These are phyloP conservation scores for Gaeumannomyces tritici DNA, from an alignment of 2,329 filamentous ascomycete genomes.

Conservation along the genomic window DNA sequence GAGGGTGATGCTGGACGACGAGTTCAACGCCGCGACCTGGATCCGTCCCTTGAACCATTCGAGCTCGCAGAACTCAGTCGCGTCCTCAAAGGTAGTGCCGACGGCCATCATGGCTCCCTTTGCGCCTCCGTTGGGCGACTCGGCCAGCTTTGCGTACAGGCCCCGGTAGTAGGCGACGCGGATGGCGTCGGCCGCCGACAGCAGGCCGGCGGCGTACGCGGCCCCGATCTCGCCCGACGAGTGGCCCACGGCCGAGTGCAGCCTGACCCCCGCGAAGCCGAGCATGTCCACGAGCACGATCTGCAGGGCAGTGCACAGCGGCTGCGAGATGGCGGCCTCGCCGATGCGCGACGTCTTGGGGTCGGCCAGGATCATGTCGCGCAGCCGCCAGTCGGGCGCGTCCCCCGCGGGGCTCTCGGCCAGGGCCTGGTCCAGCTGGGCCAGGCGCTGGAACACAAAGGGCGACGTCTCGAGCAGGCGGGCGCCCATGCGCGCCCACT, in stretches of 20 bases:
- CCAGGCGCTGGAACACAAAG: constrained; percentile 21
- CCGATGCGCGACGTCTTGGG: constrained; percentile 22
- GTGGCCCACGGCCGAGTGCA: constrained; percentile 18
- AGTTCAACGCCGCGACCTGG: neutral
- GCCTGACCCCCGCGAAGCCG: constrained; percentile 7
- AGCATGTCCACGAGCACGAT: constrained; percentile 20
- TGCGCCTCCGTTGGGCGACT: no score
- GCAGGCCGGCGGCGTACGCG: constrained; percentile 16
- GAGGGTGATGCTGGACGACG: constrained; percentile 26
- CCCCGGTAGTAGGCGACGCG: constrained; percentile 13
- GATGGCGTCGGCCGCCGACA: constrained; percentile 12
- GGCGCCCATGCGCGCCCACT: constrained; percentile 22
- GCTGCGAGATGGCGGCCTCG: constrained; percentile 23
- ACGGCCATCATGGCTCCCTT: constrained; percentile 25
- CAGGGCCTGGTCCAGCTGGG: constrained; percentile 14
- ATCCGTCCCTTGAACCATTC: neutral
- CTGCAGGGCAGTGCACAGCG: constrained; percentile 20
- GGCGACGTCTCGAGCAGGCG: constrained; percentile 32
- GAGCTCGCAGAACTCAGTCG: neutral
- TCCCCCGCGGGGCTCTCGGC: neutral
- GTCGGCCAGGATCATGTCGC: constrained; percentile 25
- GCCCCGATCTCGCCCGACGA: constrained; percentile 25
- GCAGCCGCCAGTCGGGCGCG: constrained; percentile 21
- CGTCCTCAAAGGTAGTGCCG: constrained; percentile 13
- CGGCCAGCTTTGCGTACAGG: neutral